A percentile compares a stretch with the other conserved stretches of the same genome.
Conservation (phyloP, 169 alveolate genomes). For the Plasmodium vivax region DNA sequence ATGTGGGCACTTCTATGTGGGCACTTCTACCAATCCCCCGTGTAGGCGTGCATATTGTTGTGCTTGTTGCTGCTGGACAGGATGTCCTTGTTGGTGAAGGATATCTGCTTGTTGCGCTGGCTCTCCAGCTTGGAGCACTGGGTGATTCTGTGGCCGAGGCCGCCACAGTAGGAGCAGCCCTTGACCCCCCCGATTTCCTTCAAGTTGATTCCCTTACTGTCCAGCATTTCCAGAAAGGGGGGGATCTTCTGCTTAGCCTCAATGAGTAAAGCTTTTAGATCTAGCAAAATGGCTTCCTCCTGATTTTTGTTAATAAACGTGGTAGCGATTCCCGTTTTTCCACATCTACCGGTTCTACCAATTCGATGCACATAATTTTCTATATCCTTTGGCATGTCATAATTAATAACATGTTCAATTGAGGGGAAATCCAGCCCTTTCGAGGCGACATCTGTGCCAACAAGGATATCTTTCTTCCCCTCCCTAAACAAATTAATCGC, state of each 20-base stretch:
- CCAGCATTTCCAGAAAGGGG: constrained; percentile 88
- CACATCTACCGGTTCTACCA: constrained; percentile 99
- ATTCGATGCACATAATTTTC: constrained; percentile 98
- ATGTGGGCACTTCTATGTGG: neutral
- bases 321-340: constrained; percentile 95
- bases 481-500: constrained; percentile 87
- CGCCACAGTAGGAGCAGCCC: constrained; percentile 95
- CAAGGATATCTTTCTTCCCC: constrained; percentile 88
- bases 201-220: constrained; percentile 83
- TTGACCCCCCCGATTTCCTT: constrained; percentile 91
- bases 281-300: constrained; percentile 84
- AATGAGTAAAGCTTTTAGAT: constrained; percentile 90
- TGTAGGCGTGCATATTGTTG: constrained; percentile 52
- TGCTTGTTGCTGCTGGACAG: constrained; percentile 45
- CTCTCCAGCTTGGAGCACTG: constrained; percentile 90
- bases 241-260: constrained; percentile 93
- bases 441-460: constrained; percentile 97
- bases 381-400: constrained; percentile 98
- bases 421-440: constrained; percentile 98
- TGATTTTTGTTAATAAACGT: constrained; percentile 92
- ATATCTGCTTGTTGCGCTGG: constrained; percentile 72
- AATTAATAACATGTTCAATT: constrained; percentile 97
- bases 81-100: constrained; percentile 23
- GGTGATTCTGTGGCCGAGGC: constrained; percentile 93
- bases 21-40: constrained; percentile 63